Base-by-base conservation (phyloP, 352 stramenopile species). In the Globisporangium lucens region DNA sequence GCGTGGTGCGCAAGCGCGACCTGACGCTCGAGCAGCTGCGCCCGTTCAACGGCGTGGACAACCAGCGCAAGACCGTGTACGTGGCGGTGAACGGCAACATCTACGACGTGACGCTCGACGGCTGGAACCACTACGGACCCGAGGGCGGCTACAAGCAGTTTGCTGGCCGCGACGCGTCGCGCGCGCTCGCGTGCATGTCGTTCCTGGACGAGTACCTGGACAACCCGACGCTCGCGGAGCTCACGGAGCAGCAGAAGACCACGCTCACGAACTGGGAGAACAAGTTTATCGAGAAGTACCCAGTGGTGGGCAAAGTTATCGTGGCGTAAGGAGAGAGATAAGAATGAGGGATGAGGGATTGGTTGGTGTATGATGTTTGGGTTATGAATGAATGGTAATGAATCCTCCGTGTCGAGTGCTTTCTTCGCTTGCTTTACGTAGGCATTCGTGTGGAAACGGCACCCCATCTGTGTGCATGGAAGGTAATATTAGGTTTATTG, bases 51-150 rank as follows among this genome's bases (percentile, higher is more conserved):
- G 87, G 90, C 68, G 70, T 89, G 22, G 80, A 93, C 74, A 84
- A 89, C 67, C 89, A 91, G 41, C 83, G 88, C 63, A 81, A 96
- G 57, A 97, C 89, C 22, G 96, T 98, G 62, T 99, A 99, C 74
- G 79, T 99, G 47, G 96, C 79, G 24, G 72, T 98, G 4, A 94
- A 95, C 22, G 89, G 95, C 68, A 97, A 97, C 62, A 96, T 99
- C 51, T 99, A 98, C 80, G 98, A 99, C 78, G 92, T 98, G 57
- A 98, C 93, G 24, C 97, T 98, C 74, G 96, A 98, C 60, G 89
- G 97, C 5, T 67, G 85, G 10, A 78, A 88, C 33, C 97, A 98
- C 78, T 99, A 99, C 77, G 94, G 93, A 38, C 84, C 92, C 1
- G 91, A 92, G 46, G 90, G 95, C 22, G 85, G 92, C 41, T 99